Conservation (phyloP, 305 asterid genomes). For the Fraxinus sp. region DNA sequence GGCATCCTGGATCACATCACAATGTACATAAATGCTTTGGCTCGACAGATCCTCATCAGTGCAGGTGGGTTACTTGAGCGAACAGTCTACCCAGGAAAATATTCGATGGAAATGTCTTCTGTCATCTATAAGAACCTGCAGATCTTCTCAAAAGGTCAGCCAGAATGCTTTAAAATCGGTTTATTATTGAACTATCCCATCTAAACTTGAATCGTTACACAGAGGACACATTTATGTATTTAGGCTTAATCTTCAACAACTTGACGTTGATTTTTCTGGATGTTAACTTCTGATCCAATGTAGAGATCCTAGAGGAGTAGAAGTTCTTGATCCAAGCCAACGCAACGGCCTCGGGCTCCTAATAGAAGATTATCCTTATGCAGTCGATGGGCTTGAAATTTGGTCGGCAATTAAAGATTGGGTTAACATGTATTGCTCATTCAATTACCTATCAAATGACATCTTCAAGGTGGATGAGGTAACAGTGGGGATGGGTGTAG, state of each 20-base stretch:
- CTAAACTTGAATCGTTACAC: neutral
- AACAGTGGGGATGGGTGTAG: too few species aligned
- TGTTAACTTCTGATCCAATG: constrained; percentile 4
- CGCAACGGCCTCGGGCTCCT: constrained; percentile 68
- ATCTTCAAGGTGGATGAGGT: constrained; percentile 46
- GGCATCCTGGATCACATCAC: too few species aligned
- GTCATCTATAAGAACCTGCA: constrained; percentile 39
- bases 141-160: constrained; percentile 54
- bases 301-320: constrained; percentile 98
- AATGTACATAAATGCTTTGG: constrained; percentile 57
- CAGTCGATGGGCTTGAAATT: constrained; percentile 87
- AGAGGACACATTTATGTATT: neutral
- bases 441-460: constrained; percentile 59
- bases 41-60: constrained; percentile 54
- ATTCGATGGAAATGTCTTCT: constrained; percentile 57
- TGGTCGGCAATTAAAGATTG: constrained; percentile 81
- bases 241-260: too few species aligned
- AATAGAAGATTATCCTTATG: constrained; percentile 89
- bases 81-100: constrained; percentile 53
- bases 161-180: neutral
- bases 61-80: constrained; percentile 60
- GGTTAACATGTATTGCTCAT: constrained; percentile 68
- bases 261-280: neutral
- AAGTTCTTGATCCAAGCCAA: constrained; percentile 56
- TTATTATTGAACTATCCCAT: neutral